These are phyloP conservation scores for Vaccinium vitisidaea DNA, from an alignment of 148 eudicot genomes.

Conservation along the genomic window DNA sequence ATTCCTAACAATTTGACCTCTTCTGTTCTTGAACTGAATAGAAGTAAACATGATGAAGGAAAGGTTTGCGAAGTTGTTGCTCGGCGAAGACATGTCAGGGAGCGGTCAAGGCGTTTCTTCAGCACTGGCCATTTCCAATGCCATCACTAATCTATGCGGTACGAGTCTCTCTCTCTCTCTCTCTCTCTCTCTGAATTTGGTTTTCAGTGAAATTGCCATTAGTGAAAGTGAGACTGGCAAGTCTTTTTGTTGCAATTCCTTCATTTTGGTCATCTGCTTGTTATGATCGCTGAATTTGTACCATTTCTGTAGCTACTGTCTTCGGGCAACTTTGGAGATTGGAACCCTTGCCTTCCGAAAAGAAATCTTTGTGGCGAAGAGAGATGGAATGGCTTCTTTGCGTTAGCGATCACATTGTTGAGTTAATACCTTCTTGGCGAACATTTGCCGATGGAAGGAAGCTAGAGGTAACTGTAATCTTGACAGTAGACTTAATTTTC, in stretches of 20 bases:
- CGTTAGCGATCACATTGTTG: slow-evolving; percentile 92
- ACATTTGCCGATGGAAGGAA: slow-evolving; percentile 87
- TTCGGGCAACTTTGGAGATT: slow-evolving; percentile 98
- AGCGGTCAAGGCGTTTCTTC: slow-evolving; percentile 89
- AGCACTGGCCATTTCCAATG: slow-evolving; percentile 85
- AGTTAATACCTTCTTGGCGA: slow-evolving; percentile 86
- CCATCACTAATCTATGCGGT: slow-evolving; percentile 93
- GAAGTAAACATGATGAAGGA: slow-evolving; percentile 93
- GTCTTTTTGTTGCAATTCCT: not conserved
- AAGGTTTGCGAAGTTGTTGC: slow-evolving; percentile 83
- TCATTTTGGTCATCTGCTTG: not conserved
- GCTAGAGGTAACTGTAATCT: slow-evolving; percentile 61
- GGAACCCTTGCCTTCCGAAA: slow-evolving; percentile 71
- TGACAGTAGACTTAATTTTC: not conserved
- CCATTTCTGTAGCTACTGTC: slow-evolving; percentile 50
- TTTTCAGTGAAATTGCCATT: not conserved
- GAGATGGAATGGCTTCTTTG: slow-evolving; percentile 92
- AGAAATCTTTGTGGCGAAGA: slow-evolving; percentile 87
- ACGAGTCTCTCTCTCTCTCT: slow-evolving; percentile 6
- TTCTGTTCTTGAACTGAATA: slow-evolving; percentile 22
- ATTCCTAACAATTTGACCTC: not conserved
- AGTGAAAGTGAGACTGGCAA: not conserved
- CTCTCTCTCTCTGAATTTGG: not conserved
- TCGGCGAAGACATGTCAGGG: slow-evolving; percentile 99
- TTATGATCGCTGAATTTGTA: not conserved